Evolutionary conservation across 257 asterid species (phyloP).

Genomic region (Nicotiana noctiflora): DNA sequence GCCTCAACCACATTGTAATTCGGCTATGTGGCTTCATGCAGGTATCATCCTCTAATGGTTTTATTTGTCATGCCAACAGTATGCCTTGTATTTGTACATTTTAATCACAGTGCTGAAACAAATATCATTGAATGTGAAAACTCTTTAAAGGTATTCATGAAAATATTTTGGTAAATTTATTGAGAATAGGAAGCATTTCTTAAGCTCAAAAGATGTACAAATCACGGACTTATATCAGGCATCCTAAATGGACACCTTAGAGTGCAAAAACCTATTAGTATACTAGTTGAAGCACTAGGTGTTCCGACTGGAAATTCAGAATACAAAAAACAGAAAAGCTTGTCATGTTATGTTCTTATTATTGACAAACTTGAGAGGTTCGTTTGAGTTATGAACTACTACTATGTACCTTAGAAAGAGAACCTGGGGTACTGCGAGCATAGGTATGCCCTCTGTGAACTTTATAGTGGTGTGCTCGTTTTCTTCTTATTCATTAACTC

Average conservation of each 20-base stretch:
- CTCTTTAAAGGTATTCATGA: neutral
- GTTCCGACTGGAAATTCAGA: neutral
- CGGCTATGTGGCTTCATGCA: slow-evolving; percentile 99
- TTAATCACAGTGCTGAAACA: neutral
- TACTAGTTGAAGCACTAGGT: neutral
- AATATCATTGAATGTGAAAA: neutral
- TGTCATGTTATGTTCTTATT: neutral
- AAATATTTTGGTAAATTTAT: neutral
- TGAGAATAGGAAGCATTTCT: neutral
- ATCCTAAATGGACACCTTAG: neutral
- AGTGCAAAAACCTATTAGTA: neutral
- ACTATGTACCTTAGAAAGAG: neutral
- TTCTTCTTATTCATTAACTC: neutral
- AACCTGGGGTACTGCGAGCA: neutral
- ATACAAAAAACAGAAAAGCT: neutral
- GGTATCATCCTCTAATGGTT: slow-evolving; percentile 28
- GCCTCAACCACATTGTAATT: slow-evolving; percentile 68
- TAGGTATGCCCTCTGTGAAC: neutral
- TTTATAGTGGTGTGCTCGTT: neutral
- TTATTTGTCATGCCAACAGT: neutral
- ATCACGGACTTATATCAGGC: neutral
- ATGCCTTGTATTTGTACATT: neutral
- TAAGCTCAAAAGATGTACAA: neutral
- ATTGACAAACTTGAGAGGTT: neutral
- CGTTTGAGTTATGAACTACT: neutral